Percentiles rank a stretch among this genome's conserved stretches.
Evolutionary conservation across 495 filamentous ascomycete genomes (phyloP).

Genomic region (Chaetomium cochliodes): DNA sequence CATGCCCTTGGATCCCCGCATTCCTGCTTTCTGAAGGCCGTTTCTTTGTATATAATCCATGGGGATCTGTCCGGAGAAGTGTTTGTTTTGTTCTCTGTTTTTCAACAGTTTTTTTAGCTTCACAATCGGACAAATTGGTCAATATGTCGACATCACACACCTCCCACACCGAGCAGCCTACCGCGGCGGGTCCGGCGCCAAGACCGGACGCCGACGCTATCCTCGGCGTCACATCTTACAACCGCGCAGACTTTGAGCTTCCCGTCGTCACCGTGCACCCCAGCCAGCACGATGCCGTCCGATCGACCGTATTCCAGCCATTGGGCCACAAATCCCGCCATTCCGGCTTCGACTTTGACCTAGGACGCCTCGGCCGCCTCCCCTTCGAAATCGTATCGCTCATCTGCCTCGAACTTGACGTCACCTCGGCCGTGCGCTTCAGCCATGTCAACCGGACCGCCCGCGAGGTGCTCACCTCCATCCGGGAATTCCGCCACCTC

Average conservation of each 20-base stretch:
- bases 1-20: conserved; percentile 12
- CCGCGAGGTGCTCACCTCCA: conserved; percentile 13
- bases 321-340: not conserved
- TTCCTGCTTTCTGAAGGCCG: conserved; percentile 2
- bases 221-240: conserved; percentile 12
- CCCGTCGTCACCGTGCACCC: conserved; percentile 15
- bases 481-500: conserved; percentile 13
- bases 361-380: conserved; percentile 6
- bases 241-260: not conserved
- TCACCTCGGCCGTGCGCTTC: conserved; percentile 10
- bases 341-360: not conserved
- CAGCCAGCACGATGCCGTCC: conserved; percentile 13
- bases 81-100: not conserved
- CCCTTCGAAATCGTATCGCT: conserved; percentile 18
- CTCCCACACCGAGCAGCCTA: not conserved
- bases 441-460: conserved; percentile 16
- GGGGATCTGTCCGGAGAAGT: not conserved
- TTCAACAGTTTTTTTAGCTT: not conserved
- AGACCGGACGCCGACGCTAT: conserved; percentile 14
- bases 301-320: conserved; percentile 5
- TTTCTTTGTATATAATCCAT: not conserved
- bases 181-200: conserved; percentile 1
- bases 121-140: not conserved
- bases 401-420: conserved; percentile 17
- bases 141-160: conserved; percentile 2